phyloP scores from a whole-genome alignment of 345 rosid genomes.

The Lumnitzera littorea region DNA sequence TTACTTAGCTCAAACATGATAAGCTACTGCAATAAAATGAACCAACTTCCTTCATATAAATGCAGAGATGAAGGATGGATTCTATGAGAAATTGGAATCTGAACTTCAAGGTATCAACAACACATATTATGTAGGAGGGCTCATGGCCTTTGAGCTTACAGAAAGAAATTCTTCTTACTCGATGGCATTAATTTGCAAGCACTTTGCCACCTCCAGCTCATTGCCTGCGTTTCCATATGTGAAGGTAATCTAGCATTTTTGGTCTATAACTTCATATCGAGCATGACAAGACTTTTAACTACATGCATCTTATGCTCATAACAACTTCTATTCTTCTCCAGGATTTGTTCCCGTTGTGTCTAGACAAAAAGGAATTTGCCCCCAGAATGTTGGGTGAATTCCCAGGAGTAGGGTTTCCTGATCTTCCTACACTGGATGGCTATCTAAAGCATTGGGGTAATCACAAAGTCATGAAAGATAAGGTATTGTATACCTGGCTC shows the following conservation, averaged over 20 bases:
- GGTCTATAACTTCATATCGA: not conserved
- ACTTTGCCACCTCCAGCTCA: conserved; percentile 36
- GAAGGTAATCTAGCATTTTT: conserved; percentile 28
- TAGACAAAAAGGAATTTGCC: conserved; percentile 10
- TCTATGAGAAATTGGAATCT: conserved; percentile 44
- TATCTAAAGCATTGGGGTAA: conserved; percentile 60
- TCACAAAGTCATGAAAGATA: conserved; percentile 22
- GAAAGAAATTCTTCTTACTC: conserved; percentile 66
- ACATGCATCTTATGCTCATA: not conserved
- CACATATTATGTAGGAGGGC: conserved; percentile 63
- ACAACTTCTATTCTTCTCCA: conserved; percentile 16
- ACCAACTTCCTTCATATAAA: conserved; percentile 8
- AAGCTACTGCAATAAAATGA: not conserved
- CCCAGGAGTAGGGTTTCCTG: conserved; percentile 43
- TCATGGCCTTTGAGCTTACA: conserved; percentile 62
- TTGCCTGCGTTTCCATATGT: conserved; percentile 40
- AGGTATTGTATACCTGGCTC: conserved; percentile 50
- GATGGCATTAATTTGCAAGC: conserved; percentile 53
- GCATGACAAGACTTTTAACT: not conserved
- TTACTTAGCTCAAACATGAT: conserved; percentile 1
- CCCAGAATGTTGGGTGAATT: conserved; percentile 30
- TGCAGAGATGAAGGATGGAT: conserved; percentile 61
- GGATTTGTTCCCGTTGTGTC: conserved; percentile 40
- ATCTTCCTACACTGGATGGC: conserved; percentile 42
- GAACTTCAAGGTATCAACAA: conserved; percentile 52